Conservation (phyloP, 179 eudicot genomes). For the Beta corolliflora region DNA sequence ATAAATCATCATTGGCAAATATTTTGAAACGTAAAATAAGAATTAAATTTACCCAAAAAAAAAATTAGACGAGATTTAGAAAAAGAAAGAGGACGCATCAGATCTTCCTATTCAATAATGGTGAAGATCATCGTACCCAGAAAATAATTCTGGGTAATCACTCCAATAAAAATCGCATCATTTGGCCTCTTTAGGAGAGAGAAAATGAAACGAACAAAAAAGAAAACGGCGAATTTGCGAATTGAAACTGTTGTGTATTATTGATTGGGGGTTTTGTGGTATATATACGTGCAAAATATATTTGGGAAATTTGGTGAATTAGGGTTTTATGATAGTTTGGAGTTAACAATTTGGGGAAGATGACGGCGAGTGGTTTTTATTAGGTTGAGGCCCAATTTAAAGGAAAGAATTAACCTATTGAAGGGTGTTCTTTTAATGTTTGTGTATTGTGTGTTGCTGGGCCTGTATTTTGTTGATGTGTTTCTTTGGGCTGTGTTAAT, state of each 20-base stretch:
- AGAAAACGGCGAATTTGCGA: neutral
- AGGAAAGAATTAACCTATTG: too few relatives aligned
- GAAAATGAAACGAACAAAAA: neutral
- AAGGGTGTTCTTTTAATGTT: too few relatives aligned
- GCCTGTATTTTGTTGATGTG: too few relatives aligned
- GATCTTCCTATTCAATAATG: constrained; percentile 34
- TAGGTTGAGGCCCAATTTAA: neutral
- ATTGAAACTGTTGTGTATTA: neutral
- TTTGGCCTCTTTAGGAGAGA: constrained; percentile 8
- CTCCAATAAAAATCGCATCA: constrained; percentile 14
- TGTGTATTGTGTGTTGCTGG: neutral
- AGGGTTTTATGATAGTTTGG: neutral
- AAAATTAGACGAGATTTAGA: neutral
- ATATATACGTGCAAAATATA: neutral
- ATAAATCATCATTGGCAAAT: neutral
- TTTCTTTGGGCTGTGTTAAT: neutral
- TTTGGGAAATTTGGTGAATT: neutral
- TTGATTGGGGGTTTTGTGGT: neutral
- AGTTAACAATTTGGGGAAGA: neutral
- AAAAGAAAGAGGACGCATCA: constrained; percentile 22
- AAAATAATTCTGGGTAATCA: constrained; percentile 18
- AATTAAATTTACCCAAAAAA: neutral
- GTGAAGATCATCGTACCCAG: constrained; percentile 25
- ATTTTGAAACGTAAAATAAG: too few relatives aligned
- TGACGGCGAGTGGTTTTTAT: neutral